These are phyloP conservation scores for Kluyveromyces marxianus DNA, from an alignment of 1,139 yeast species.

Conservation along the genomic window DNA sequence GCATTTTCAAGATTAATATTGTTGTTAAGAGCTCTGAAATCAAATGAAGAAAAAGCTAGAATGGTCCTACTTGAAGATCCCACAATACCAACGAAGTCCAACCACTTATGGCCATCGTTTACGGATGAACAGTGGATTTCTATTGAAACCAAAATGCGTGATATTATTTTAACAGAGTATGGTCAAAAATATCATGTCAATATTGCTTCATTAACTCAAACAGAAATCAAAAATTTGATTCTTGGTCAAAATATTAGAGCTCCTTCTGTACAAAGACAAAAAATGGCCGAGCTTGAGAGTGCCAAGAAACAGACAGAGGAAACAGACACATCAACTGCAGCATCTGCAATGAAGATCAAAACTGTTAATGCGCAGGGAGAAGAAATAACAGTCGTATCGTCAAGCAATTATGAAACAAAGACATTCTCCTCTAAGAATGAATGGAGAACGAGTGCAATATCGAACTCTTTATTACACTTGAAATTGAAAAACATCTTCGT, in stretches of 20 bases:
- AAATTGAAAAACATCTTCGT: conserved; percentile 75
- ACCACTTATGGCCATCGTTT: conserved; percentile 92
- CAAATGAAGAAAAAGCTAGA: conserved; percentile 71
- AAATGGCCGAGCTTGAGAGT: conserved; percentile 70
- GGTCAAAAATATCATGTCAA: conserved; percentile 81
- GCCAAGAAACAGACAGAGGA: conserved; percentile 33
- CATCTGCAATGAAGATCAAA: conserved; percentile 75
- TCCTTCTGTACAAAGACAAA: conserved; percentile 77
- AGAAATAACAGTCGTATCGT: conserved; percentile 88
- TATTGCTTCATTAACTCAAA: conserved; percentile 80
- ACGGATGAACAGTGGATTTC: conserved; percentile 86
- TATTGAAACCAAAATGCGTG: conserved; percentile 81
- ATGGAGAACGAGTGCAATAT: conserved; percentile 86
- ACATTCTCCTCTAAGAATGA: conserved; percentile 78
- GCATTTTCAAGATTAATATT: conserved; percentile 86
- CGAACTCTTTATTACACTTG: conserved; percentile 63
- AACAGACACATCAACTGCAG: conserved; percentile 23
- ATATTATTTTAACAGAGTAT: conserved; percentile 77
- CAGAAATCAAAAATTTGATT: conserved; percentile 88
- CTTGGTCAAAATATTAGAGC: conserved; percentile 91
- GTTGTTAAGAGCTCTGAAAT: conserved; percentile 69
- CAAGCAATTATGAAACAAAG: conserved; percentile 82
- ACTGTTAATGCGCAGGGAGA: conserved; percentile 94
- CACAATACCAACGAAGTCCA: conserved; percentile 58
- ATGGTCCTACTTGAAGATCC: conserved; percentile 71